Conservation (phyloP, 1,139 yeast genomes). For the Saccharomyces hybrid region DNA sequence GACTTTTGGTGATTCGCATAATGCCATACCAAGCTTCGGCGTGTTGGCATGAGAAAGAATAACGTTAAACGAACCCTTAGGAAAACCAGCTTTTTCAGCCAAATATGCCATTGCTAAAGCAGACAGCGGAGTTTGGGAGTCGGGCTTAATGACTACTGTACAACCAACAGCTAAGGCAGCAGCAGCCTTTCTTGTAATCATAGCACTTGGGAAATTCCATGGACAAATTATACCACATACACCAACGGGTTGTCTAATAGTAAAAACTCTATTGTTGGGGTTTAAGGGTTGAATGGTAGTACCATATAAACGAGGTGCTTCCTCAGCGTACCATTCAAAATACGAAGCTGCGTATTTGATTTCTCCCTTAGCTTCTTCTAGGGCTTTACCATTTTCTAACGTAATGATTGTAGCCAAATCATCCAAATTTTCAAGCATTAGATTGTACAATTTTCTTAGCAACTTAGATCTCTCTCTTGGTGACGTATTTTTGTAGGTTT, state of each 20-base stretch:
- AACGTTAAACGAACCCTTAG: conserved; percentile 74
- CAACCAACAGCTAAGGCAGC: conserved; percentile 95
- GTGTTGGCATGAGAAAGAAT: conserved; percentile 51
- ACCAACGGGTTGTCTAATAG: conserved; percentile 79
- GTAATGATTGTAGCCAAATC: conserved; percentile 71
- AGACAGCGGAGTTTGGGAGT: conserved; percentile 78
- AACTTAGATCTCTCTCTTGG: conserved; percentile 60
- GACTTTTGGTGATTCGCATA: conserved; percentile 61
- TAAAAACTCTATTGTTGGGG: conserved; percentile 49
- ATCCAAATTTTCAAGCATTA: conserved; percentile 57
- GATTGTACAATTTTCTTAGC: conserved; percentile 53
- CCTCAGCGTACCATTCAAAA: conserved; percentile 83
- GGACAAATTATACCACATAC: conserved; percentile 90
- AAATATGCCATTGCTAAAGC: conserved; percentile 75
- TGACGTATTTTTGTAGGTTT: conserved; percentile 47
- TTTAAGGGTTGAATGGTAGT: conserved; percentile 60
- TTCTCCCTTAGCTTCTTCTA: conserved; percentile 74
- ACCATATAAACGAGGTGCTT: conserved; percentile 73
- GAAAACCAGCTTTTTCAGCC: conserved; percentile 74
- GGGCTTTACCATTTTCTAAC: conserved; percentile 79
- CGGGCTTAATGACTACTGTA: conserved; percentile 84
- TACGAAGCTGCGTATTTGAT: conserved; percentile 69
- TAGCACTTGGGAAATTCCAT: conserved; percentile 93
- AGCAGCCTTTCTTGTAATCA: conserved; percentile 86
- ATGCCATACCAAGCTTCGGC: conserved; percentile 52